Base-by-base conservation (phyloP, 371 early-diverging fungal genomes). In the Mortierella sp. region DNA sequence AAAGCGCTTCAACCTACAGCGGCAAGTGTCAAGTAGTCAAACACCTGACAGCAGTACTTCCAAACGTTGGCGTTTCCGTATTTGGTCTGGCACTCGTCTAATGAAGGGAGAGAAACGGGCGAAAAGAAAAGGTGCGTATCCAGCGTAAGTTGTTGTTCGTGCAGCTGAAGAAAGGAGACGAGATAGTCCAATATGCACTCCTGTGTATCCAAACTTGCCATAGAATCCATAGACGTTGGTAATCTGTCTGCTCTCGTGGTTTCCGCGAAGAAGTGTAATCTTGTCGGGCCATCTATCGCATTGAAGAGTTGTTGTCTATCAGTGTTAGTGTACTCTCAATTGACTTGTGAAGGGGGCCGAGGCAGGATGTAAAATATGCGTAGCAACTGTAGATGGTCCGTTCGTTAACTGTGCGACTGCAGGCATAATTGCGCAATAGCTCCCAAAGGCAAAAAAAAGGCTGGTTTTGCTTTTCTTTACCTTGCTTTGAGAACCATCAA, bases 201-300 rank as follows among this genome's bases (percentile, higher is more conserved):
- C 52, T 39, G 24, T 26, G 26, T n/a, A 44, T 37, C 52, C 43
- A 40, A 24, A 73, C 71, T 77, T 89, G 86, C 92, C 98, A 90
- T 98, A 99, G 85, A 99, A 99, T 45, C 99, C 99, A 88, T 99
- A 99, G 37, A 99, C 99, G 86, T 99, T 97, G 34, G 99, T 99
- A 74, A 99, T 99, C 87, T 99, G 98, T 71, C 99, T 90, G 71
- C 95, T 94, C 88, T 99, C 99, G 86, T 99, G 99, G 88, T 99
- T 99, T 71, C 99, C 99, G 64, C 99, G 92, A 72, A 99, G 89
- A 55, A 99, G 91, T 66, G 97, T 98, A 53, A 99, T 96, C 80
- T 97, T 96, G 77, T 98, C 97, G 39, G 99, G 99, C 89, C 97
- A 96, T 87, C 94, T 92, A 61, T 61, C 61, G 37, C 31, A 58